Base-by-base conservation (phyloP, 768 basidiomycete genomes). In the Rhodotorula diobovata region DNA sequence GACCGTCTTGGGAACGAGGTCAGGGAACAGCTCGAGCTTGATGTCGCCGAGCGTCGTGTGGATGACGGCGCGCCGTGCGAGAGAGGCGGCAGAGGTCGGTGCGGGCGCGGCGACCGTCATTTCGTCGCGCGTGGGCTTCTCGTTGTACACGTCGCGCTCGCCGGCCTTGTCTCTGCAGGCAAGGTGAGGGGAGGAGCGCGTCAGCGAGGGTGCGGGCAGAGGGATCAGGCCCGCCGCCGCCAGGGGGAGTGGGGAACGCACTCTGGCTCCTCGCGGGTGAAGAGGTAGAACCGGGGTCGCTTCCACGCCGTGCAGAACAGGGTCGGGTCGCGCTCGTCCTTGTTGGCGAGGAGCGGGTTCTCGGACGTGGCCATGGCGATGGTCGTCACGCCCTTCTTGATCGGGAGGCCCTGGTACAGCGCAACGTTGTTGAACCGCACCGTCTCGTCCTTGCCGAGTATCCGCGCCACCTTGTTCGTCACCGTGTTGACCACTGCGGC, bases 121-220 rank as follows among this genome's bases (percentile, higher is more conserved):
- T 78, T 99, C 96, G 79, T 98, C 96, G 61, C 93, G 86, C 1
- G 95, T 98, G 5, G 96, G 96, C 57, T 90, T 86, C 81, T 99
- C 96, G 80, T 99, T 99, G 86, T 97, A 98, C 65, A 99, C 88
- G 76, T 99, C 96, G 67, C 96, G 88, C 74, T 98, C 95, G 15
- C 81, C 83, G 3, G 87, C 86, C 81, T 91, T 94, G 74, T 94
- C 91, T 79, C 90, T 93, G 78, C 20, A 46, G 32, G 12, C 7
- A n/a, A 45, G 2, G 43, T 14, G 34, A 28, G 21, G 21, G 14
- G 8, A 23, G 2, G 11, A 45, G 1, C 5, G 48, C 25, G 28
- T 20, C 50, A 37, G 28, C 68, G 35, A 34, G 51, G 63, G n/a
- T 34, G 21, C n/a, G n/a, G n/a, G n/a, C n/a, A n/a, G n/a, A n/a